These are phyloP conservation scores for Moesziomyces aphidis DNA, from an alignment of 1,284 basidiomycete genomes.

Conservation along the genomic window DNA sequence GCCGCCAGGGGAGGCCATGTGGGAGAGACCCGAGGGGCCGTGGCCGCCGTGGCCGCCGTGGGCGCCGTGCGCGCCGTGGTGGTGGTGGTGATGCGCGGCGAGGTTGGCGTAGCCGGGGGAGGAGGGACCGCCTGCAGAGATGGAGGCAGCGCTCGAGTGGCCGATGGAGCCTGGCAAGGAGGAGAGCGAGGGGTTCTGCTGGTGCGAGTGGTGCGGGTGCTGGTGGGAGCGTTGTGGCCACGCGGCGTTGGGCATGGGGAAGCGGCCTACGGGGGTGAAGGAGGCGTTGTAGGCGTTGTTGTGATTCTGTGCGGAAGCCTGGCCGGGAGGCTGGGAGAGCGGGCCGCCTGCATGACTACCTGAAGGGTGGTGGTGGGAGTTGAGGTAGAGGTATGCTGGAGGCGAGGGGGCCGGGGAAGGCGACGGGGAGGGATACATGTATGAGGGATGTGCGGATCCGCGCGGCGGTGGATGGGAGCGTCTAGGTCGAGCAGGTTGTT, in stretches of 20 bases:
- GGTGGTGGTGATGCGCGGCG: constrained; percentile 52
- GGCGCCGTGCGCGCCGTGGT: too few relatives aligned
- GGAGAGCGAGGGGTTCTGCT: constrained; percentile 61
- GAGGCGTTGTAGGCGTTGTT: constrained; percentile 36
- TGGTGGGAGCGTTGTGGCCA: constrained; percentile 45
- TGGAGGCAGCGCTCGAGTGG: constrained; percentile 47
- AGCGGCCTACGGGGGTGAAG: constrained; percentile 49
- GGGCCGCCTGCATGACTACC: constrained; percentile 47
- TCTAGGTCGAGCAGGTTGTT: too few relatives aligned
- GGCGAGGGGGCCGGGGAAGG: constrained; percentile 63
- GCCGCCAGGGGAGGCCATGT: constrained; percentile 53
- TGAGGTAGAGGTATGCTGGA: constrained; percentile 60
- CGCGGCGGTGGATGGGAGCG: constrained; percentile 5
- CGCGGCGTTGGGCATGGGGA: constrained; percentile 39
- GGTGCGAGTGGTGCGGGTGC: constrained; percentile 54
- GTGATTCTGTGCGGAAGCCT: constrained; percentile 24
- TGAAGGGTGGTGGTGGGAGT: constrained; percentile 51
- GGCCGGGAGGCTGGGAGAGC: constrained; percentile 32
- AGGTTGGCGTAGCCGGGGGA: constrained; percentile 55
- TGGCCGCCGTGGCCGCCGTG: constrained; percentile 44
- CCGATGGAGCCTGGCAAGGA: constrained; percentile 57
- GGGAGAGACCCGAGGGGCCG: constrained; percentile 50
- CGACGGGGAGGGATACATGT: constrained; percentile 62
- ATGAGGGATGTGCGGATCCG: constrained; percentile 24
- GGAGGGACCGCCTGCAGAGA: constrained; percentile 46